Evolutionary conservation across 2,329 filamentous ascomycete species (phyloP), one percentile per base, ranked within the genome.

Genomic region (Leptographium wingfieldii): DNA sequence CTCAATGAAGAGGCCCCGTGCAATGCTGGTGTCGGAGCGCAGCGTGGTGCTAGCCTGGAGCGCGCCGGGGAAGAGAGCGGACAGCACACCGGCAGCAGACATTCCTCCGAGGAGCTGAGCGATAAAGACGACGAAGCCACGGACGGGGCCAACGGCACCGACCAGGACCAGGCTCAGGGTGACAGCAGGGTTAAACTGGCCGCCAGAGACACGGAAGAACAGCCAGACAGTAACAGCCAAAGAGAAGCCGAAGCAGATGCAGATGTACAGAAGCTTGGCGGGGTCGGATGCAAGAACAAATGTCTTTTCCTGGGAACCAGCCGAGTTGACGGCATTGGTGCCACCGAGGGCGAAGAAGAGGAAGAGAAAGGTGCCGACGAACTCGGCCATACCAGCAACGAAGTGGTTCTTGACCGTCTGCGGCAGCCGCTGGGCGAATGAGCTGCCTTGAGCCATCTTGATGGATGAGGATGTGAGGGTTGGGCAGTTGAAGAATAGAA

Each of bases 1-100:
- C 69, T 87, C 85, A 55, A 87, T 78, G 67, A 87, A 86, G 49
- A 87, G 72, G 7, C 84, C 85, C 61, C 82, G 83, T 0, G 74
- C 74, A 11, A 77, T 73, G 61, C 73, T 80, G 4, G 79, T 74
- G 14, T 77, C 78, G 12, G 74, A 73, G 1, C 75, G 75, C 3
- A 87, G 75, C 5, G 73, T 73, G n/a, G 84, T 87, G 56, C 72
- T 72, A 5, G 85, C 82, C 22, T 85, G 68, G 25, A 68, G 63
- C 2, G 74, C 70, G 0, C 80, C 82, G 0, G 84, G 83, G n/a
- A 86, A 74, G 5, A 87, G 72, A 1, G 74, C 79, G 40, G 77
- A 75, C 1, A 81, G 77, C 1, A 86, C 74, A 22, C 76, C 82
- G 0, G 82, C 79, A 1, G 84, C 79, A 1, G 78, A 76, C 53